These are phyloP conservation scores for Aspergillus cristatus DNA, from an alignment of 495 filamentous ascomycete species.

Conservation along the genomic window DNA sequence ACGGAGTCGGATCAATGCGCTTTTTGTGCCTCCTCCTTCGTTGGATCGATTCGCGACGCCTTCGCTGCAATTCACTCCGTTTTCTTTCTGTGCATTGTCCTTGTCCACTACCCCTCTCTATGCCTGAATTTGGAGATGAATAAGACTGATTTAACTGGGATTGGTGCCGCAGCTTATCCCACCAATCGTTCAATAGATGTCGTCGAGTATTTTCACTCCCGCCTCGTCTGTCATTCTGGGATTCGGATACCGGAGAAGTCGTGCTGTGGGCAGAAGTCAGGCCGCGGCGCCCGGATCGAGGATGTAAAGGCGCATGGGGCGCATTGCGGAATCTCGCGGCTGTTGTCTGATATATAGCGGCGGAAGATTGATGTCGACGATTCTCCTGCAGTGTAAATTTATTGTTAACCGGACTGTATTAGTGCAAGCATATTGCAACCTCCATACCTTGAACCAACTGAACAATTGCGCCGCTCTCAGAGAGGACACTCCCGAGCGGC, in stretches of 20 bases:
- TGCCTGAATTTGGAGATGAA: background rate
- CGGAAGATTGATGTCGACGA: background rate
- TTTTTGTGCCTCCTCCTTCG: background rate
- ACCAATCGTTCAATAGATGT: slow-evolving; percentile 5
- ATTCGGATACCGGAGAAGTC: background rate
- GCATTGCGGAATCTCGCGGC: background rate
- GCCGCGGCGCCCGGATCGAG: background rate
- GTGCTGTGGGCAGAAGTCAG: background rate
- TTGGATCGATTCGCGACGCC: no score
- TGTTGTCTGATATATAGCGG: background rate
- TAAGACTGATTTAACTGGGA: slow-evolving; percentile 8
- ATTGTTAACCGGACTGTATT: background rate
- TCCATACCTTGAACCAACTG: slow-evolving; percentile 20
- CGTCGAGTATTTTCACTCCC: background rate
- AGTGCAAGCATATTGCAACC: background rate
- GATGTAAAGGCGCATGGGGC: background rate
- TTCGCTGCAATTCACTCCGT: no score
- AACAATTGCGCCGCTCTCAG: slow-evolving; percentile 26
- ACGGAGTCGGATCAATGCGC: slow-evolving; percentile 17
- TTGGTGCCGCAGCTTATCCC: slow-evolving; percentile 9
- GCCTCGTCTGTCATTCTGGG: background rate
- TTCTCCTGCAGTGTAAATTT: background rate
- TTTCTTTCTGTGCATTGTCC: no score
- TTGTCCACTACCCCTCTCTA: background rate
- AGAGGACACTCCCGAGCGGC: slow-evolving; percentile 30